Evolutionary conservation across 2,329 filamentous ascomycete genomes (phyloP), one percentile per base, ranked within the genome.

Genomic region (Aspergillus sp.): DNA sequence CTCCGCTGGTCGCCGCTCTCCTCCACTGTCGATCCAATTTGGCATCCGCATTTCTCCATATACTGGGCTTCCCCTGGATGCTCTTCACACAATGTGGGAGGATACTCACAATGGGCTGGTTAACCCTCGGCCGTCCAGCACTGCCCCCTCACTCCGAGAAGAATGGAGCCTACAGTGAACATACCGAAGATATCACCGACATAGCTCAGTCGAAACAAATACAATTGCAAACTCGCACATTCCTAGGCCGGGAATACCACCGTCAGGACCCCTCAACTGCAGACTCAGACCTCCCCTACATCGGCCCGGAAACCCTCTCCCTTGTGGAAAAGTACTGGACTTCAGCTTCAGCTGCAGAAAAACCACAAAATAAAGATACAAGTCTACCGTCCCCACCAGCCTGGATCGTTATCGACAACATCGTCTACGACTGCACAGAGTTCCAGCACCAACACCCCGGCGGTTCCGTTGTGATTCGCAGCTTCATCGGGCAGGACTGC

Each of bases 401-500:
- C 12, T 51, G 48, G 48, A 43, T 51, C 9, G 35, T 41, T 7
- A 31, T 51, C 21, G 21, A 51, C 15, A 41, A 51, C 15, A 19
- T 51, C 23, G 15, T 51, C 48, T 51, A 51, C 48, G 48, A 51
- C 48, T 51, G 48, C 35, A 51, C 35, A 9, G 14, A 33, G 4
- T 51, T 51, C 48, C 23, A 41, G 14, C 37, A 51, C 15, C 53
- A 67, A 14, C 71, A 74, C 55, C 72, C 71, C 0, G 71, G 70
- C 9, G 68, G 70, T 1, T 57, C 66, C 12, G 58, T 62, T 11
- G 66, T 73, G 27, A 69, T 74, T 9, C 47, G 58, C 31, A 67
- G 62, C 35, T 73, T 73, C 50, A 57, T 59, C 6, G 68, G 70
- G 0, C 58, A 69, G 48, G 70, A 74, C 49, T 73, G 70, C 48